Evolutionary conservation across 345 rosid genomes (phyloP).

Genomic region (Camelina sativa): DNA sequence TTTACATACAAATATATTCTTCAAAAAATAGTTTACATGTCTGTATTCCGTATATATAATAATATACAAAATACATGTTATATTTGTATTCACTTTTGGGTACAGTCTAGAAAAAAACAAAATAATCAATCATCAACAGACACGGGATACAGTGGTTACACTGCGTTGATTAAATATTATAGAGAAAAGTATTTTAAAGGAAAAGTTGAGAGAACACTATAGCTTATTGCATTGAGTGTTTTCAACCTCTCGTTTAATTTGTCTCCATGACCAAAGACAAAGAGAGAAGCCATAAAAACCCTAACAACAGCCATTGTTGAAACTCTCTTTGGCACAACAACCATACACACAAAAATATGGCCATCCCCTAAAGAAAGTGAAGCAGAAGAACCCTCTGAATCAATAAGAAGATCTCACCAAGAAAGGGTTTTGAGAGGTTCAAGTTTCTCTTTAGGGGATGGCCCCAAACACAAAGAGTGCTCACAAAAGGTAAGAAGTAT

Average conservation of each 20-base stretch:
- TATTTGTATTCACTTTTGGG: neutral
- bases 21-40: neutral
- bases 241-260: slow-evolving; percentile 33
- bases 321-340: slow-evolving; percentile 47
- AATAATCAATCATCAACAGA: slow-evolving; percentile 15
- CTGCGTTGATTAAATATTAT: slow-evolving; percentile 20
- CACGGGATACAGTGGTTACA: slow-evolving; percentile 20
- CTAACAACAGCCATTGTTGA: slow-evolving; percentile 34
- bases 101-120: slow-evolving; percentile 5
- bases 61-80: neutral
- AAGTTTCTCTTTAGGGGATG: slow-evolving; percentile 39
- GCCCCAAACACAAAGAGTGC: slow-evolving; percentile 36
- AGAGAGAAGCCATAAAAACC: slow-evolving; percentile 40
- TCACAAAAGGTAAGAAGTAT: slow-evolving; percentile 34
- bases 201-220: slow-evolving; percentile 38
- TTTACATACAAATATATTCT: slow-evolving; percentile 5
- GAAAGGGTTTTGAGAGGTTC: slow-evolving; percentile 31
- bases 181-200: neutral
- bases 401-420: slow-evolving; percentile 38
- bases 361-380: slow-evolving; percentile 39
- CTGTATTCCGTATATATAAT: neutral
- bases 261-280: slow-evolving; percentile 46
- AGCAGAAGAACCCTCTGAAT: slow-evolving; percentile 33
- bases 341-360: slow-evolving; percentile 32
- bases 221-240: slow-evolving; percentile 32